A percentile compares a stretch with the other conserved stretches of the same genome.
These are phyloP conservation scores for Castanea mollissima DNA, from an alignment of 306 rosid genomes.

Conservation along the genomic window DNA sequence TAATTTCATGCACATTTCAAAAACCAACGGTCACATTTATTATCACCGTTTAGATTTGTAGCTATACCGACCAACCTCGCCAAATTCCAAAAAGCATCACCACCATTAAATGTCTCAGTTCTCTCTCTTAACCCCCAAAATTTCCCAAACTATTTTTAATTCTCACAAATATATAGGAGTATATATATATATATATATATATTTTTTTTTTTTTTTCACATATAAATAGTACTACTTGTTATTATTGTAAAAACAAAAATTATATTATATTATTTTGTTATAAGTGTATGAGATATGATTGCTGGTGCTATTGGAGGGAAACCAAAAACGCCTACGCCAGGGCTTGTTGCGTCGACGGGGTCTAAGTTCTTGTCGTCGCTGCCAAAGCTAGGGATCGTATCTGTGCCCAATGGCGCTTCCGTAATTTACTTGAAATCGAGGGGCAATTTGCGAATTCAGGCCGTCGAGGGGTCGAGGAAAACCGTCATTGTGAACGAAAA, in stretches of 20 bases:
- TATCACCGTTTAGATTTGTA: not conserved
- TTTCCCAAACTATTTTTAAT: too few species aligned
- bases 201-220: too few species aligned
- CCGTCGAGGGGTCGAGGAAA: constrained; percentile 37
- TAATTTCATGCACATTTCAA: not conserved
- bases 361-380: constrained; percentile 9
- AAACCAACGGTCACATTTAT: not conserved
- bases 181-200: too few species aligned
- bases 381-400: constrained; percentile 18
- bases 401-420: constrained; percentile 13
- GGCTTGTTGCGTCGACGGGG: constrained; percentile 13
- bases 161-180: too few species aligned
- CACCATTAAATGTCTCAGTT: not conserved
- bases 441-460: constrained; percentile 31
- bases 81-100: not conserved
- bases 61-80: not conserved
- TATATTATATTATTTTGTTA: too few species aligned
- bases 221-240: too few species aligned
- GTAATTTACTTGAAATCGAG: constrained; percentile 26
- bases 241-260: too few species aligned
- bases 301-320: constrained; percentile 34
- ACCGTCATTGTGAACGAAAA: constrained; percentile 24
- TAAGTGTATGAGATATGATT: constrained; percentile 32
- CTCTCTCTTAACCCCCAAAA: not conserved
- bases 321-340: constrained; percentile 5